Conservation (phyloP, 1,139 yeast species). For the Zygotorulaspora mrakii region DNA sequence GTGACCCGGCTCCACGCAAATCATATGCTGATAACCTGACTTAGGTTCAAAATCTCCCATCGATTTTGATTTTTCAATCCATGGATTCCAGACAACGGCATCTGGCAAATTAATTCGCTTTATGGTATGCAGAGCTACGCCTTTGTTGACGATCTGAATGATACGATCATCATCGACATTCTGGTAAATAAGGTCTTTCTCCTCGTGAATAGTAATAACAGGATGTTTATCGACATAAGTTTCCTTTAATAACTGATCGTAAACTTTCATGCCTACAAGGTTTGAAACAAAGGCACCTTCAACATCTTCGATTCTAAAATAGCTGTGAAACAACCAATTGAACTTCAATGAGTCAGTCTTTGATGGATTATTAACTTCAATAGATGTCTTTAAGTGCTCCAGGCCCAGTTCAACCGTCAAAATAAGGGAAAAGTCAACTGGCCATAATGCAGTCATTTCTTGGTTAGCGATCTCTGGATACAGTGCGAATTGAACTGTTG, state of each 20-base stretch:
- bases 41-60: slow-evolving; percentile 90
- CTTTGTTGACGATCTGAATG: slow-evolving; percentile 63
- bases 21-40: slow-evolving; percentile 76
- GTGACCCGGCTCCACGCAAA: slow-evolving; percentile 91
- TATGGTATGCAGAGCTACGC: slow-evolving; percentile 64
- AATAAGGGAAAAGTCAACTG: slow-evolving; percentile 71
- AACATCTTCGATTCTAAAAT: slow-evolving; percentile 69
- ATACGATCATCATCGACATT: slow-evolving; percentile 52
- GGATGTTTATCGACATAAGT: slow-evolving; percentile 69
- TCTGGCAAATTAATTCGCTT: slow-evolving; percentile 70
- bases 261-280: slow-evolving; percentile 63
- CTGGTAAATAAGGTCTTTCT: slow-evolving; percentile 79
- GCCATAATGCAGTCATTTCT: slow-evolving; percentile 56
- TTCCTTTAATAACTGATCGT: slow-evolving; percentile 66
- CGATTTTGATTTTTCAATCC: slow-evolving; percentile 73
- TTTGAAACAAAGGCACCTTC: slow-evolving; percentile 74
- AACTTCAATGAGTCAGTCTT: slow-evolving; percentile 57
- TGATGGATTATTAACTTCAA: slow-evolving; percentile 75
- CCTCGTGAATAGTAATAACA: slow-evolving; percentile 68
- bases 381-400: slow-evolving; percentile 57
- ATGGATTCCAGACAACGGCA: slow-evolving; percentile 97
- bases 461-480: slow-evolving; percentile 74
- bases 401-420: slow-evolving; percentile 57
- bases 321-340: slow-evolving; percentile 96
- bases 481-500: slow-evolving; percentile 82